These are phyloP conservation scores for Tolypocladium guangdongense DNA, from an alignment of 2,329 filamentous ascomycete genomes.

Conservation along the genomic window DNA sequence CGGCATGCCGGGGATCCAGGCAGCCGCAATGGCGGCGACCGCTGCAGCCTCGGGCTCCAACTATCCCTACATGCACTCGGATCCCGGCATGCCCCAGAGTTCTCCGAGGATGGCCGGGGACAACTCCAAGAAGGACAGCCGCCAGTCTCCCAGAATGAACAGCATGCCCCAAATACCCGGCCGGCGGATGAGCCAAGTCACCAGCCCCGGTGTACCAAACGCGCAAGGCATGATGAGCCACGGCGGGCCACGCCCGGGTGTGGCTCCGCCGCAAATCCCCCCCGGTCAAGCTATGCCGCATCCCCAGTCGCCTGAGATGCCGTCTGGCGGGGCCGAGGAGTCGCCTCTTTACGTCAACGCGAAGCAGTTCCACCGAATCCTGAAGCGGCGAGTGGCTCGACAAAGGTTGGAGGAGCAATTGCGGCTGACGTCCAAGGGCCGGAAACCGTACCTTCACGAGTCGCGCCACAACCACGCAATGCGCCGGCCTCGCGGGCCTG, in stretches of 20 bases:
- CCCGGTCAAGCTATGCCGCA: conserved; percentile 55
- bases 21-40: conserved; percentile 84
- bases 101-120: conserved; percentile 69
- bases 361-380: conserved; percentile 94
- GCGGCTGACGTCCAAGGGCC: conserved; percentile 83
- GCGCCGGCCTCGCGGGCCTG: conserved; percentile 85
- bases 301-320: conserved; percentile 70
- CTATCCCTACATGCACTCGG: conserved; percentile 63
- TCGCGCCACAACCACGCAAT: conserved; percentile 97
- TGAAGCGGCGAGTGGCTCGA: conserved; percentile 86
- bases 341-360: conserved; percentile 96
- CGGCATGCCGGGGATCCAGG: conserved; percentile 72
- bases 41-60: conserved; percentile 79
- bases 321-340: conserved; percentile 65
- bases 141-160: conserved; percentile 68
- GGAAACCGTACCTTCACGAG: conserved; percentile 95
- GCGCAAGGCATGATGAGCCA: conserved; percentile 71
- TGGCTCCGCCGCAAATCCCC: conserved; percentile 48
- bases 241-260: conserved; percentile 35
- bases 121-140: conserved; percentile 61
- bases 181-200: conserved; percentile 66
- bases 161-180: conserved; percentile 48
- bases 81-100: conserved; percentile 55
- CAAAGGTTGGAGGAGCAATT: conserved; percentile 91
- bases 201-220: conserved; percentile 63